phyloP scores from a whole-genome alignment of 164 flowering plant genomes.

The Magnolia officinalis region DNA sequence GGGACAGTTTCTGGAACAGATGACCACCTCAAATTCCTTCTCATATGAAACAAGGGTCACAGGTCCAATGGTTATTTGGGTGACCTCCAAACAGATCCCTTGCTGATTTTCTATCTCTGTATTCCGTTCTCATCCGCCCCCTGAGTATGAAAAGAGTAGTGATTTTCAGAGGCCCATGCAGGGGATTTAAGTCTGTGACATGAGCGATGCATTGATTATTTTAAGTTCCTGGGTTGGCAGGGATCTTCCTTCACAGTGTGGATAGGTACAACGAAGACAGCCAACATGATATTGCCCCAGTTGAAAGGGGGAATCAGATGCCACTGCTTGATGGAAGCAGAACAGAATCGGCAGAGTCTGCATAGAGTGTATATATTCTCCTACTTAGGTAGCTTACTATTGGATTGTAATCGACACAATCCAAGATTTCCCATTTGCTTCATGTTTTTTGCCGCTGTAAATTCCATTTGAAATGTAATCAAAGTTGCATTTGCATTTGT shows the following conservation, averaged over 20 bases:
- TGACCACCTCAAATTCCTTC: too few species aligned
- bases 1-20: too few species aligned
- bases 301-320: constrained; percentile 31
- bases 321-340: constrained; percentile 46
- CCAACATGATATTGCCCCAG: constrained; percentile 17
- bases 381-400: neutral
- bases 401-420: neutral
- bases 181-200: neutral
- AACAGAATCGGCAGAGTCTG: constrained; percentile 2
- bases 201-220: neutral
- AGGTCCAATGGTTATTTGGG: too few species aligned
- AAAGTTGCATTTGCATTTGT: neutral
- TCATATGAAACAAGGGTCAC: too few species aligned
- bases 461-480: neutral
- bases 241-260: constrained; percentile 56
- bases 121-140: too few species aligned
- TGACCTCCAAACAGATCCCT: too few species aligned
- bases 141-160: neutral
- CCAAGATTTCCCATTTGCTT: neutral
- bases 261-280: constrained; percentile 61
- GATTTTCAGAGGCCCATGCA: too few species aligned
- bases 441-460: neutral
- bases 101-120: too few species aligned
- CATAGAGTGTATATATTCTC: constrained; percentile 4
- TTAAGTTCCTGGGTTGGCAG: constrained; percentile 27